Percentiles rank a stretch among this genome's conserved stretches.
These are phyloP conservation scores for Extremus antarcticus DNA, from an alignment of 495 filamentous ascomycete species.

Conservation along the genomic window DNA sequence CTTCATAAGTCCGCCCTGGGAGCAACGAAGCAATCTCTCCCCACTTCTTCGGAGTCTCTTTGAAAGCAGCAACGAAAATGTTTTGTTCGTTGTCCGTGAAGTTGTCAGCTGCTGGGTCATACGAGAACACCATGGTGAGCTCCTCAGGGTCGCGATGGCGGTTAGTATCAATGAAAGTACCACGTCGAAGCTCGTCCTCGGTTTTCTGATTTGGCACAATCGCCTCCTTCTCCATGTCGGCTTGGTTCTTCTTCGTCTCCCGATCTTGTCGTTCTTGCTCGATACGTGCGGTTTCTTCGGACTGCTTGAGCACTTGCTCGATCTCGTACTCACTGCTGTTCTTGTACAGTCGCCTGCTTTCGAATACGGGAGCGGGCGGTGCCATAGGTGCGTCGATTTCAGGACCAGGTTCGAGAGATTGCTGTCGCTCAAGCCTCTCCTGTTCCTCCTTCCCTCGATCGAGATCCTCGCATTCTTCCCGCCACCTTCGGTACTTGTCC, in stretches of 20 bases:
- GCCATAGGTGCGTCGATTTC: constrained; percentile 9
- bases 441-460: constrained; percentile 15
- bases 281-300: constrained; percentile 63
- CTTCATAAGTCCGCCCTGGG: constrained; percentile 61
- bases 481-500: constrained; percentile 1
- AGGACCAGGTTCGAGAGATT: constrained; percentile 24
- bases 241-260: constrained; percentile 52
- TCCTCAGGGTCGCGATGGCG: constrained; percentile 55
- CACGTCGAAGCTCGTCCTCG: constrained; percentile 21
- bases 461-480: constrained; percentile 12
- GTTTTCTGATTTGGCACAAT: constrained; percentile 66
- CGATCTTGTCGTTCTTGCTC: constrained; percentile 58
- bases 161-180: constrained; percentile 58
- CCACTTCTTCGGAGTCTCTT: constrained; percentile 82
- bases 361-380: constrained; percentile 21
- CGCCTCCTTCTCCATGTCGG: constrained; percentile 75
- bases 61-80: constrained; percentile 67
- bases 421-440: constrained; percentile 21
- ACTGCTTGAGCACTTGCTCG: constrained; percentile 64
- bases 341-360: constrained; percentile 50
- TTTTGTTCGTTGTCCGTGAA: constrained; percentile 72
- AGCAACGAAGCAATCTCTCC: constrained; percentile 71
- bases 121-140: constrained; percentile 60
- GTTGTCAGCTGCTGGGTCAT: constrained; percentile 65
- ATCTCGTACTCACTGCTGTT: constrained; percentile 67